Base-by-base conservation (phyloP, 495 filamentous ascomycete genomes). In the Hyphodiscus hymeniophilus region DNA sequence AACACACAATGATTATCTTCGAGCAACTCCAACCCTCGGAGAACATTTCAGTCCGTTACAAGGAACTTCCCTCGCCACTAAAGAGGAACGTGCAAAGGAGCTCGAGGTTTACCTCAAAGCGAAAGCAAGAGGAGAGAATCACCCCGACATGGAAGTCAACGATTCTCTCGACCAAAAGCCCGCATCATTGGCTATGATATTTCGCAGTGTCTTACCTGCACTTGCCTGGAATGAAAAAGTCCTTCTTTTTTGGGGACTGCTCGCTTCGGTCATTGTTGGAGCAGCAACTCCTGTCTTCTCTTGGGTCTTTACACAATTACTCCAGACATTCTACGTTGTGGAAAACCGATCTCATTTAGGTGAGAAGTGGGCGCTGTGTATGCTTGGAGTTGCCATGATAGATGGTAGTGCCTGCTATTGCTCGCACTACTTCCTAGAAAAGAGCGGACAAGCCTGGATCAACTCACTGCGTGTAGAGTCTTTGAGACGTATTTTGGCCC, bases 281-380 rank as follows among this genome's bases (percentile, higher is more conserved):
- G 75, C 72, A 24, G 72, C 78, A 34, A 90, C 82, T 0, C 90
- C 92, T 0, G 61, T 79, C 0, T 96, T 95, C 61, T 85, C 86
- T 0, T 87, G 74, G 51, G 68, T 85, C 26, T 83, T 98, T 31
- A 76, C 89, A 2, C 74, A 83, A 45, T 74, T 98, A 0, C 70
- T 95, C 2, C 62, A 63, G 6, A 79, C 83, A 0, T 85, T 94
- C 60, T 89, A 80, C 60, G 51, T 73, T 6, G 47, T 66, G 8
- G 59, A 66, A 8, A 60, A 67, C 18, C 61, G 60, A 18, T 64
- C 69, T 4, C 64, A 64, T 2, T 61, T 68, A 23, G 74, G 82
- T 7, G 63, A 68, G 46, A 77, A 63, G 49, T 96, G 86, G 78
- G 83, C 88, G 2, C 57, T 85, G 12, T 65, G 68, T 11, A 78